Evolutionary conservation across 2,329 filamentous ascomycete genomes (phyloP).

Genomic region (Penicillium occitanis): DNA sequence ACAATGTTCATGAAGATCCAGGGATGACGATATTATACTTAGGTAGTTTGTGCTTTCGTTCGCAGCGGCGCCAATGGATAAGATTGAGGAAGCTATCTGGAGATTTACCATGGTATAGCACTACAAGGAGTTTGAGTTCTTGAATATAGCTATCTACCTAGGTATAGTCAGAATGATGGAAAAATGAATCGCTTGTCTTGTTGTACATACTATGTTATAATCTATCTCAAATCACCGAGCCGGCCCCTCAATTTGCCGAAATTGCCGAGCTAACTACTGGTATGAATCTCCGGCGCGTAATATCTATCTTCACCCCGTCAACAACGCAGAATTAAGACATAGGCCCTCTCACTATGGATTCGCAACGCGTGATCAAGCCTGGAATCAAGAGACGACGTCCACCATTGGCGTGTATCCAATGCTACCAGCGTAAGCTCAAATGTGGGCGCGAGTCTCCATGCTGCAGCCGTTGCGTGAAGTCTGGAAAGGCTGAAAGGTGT

Average conservation of each 20-base stretch:
- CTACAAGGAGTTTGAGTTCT: too few relatives aligned
- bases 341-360: not conserved
- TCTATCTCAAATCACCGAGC: not conserved
- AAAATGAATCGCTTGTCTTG: too few relatives aligned
- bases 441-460: conserved; percentile 11
- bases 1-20: too few relatives aligned
- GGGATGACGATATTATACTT: too few relatives aligned
- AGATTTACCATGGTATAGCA: too few relatives aligned
- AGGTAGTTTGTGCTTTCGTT: too few relatives aligned
- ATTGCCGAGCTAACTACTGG: conserved; percentile 5
- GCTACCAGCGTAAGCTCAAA: conserved; percentile 15
- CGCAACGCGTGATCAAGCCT: not conserved
- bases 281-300: not conserved
- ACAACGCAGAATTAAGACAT: not conserved
- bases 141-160: too few relatives aligned
- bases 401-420: conserved; percentile 13
- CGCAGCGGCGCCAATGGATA: too few relatives aligned
- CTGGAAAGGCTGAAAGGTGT: conserved; percentile 8
- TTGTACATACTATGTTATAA: too few relatives aligned
- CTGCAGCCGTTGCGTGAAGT: conserved; percentile 10
- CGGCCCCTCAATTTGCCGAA: conserved; percentile 8
- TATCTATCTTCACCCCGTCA: not conserved
- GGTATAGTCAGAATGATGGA: too few relatives aligned
- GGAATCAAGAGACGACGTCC: conserved; percentile 10
- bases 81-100: too few relatives aligned